Percentiles rank a stretch among this genome's conserved stretches.
These are phyloP conservation scores for Thermomucor indicae-seudaticae DNA, from an alignment of 371 early-diverging fungal genomes.

Conservation along the genomic window DNA sequence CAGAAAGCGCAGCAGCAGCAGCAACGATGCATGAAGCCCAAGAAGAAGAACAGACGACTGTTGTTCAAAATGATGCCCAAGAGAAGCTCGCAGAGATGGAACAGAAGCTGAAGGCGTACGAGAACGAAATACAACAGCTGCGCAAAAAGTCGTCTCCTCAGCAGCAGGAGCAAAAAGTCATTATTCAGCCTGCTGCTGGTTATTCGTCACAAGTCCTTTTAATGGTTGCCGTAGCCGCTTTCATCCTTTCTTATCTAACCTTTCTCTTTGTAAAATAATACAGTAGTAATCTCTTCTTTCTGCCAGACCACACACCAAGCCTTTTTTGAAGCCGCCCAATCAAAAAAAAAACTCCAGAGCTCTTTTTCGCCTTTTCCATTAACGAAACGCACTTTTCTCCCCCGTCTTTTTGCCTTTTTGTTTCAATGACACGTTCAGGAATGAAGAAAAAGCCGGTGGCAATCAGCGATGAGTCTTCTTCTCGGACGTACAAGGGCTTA, in stretches of 20 bases:
- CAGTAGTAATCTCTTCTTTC: no score
- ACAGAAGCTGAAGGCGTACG: slow-evolving; percentile 1
- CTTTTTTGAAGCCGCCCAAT: no score
- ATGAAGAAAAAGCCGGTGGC: background rate
- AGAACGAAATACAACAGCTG: background rate
- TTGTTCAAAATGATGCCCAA: background rate
- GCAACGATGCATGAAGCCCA: no score
- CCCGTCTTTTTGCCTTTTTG: no score
- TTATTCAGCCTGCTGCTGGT: background rate
- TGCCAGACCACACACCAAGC: no score
- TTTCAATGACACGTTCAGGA: background rate
- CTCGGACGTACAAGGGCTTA: slow-evolving; percentile 23
- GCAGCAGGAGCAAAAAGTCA: background rate
- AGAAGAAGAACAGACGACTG: no score
- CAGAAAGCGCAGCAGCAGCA: background rate
- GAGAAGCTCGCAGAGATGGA: background rate
- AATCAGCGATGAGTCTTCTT: no score
- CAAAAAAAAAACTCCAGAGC: no score
- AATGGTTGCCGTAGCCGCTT: slow-evolving; percentile 4
- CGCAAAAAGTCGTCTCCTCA: no score
- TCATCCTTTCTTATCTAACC: slow-evolving; percentile 3
- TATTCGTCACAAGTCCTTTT: slow-evolving; percentile 1
- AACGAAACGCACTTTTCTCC: no score
- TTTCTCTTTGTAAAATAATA: no score
- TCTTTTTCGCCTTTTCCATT: no score